phyloP scores from a whole-genome alignment of 2,329 filamentous ascomycete species.

The Elsinoe batatas region DNA sequence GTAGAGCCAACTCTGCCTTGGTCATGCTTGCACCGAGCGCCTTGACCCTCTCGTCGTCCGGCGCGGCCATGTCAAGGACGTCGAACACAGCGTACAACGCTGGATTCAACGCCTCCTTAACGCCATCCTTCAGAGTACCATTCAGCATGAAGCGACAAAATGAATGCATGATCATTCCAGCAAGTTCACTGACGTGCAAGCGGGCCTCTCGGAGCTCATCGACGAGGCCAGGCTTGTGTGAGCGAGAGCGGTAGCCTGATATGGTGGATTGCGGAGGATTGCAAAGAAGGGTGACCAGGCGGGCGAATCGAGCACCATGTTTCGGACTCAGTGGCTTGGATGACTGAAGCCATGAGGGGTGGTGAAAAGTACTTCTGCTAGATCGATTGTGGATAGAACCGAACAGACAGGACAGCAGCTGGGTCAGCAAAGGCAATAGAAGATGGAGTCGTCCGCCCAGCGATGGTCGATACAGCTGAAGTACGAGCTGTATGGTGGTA shows the following conservation, averaged over 20 bases:
- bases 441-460: slow-evolving; percentile 53
- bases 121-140: slow-evolving; percentile 39
- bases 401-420: slow-evolving; percentile 47
- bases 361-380: slow-evolving; percentile 15
- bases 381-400: slow-evolving; percentile 28
- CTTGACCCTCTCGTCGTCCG: slow-evolving; percentile 37
- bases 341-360: slow-evolving; percentile 27
- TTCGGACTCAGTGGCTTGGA: slow-evolving; percentile 26
- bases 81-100: slow-evolving; percentile 45
- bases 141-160: slow-evolving; percentile 46
- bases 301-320: slow-evolving; percentile 42
- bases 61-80: slow-evolving; percentile 34
- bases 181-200: slow-evolving; percentile 46
- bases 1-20: slow-evolving; percentile 41
- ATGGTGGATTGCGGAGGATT: slow-evolving; percentile 51
- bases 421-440: slow-evolving; percentile 45
- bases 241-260: slow-evolving; percentile 27
- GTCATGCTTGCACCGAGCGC: slow-evolving; percentile 44
- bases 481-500: slow-evolving; percentile 41
- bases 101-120: slow-evolving; percentile 43
- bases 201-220: slow-evolving; percentile 52
- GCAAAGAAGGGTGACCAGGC: slow-evolving; percentile 50
- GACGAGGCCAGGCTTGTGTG: slow-evolving; percentile 35
- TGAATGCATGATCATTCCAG: slow-evolving; percentile 48
- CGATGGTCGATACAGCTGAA: slow-evolving; percentile 49